Conservation (phyloP, 768 basidiomycete species). For the Kwoniella mangroviensis region DNA sequence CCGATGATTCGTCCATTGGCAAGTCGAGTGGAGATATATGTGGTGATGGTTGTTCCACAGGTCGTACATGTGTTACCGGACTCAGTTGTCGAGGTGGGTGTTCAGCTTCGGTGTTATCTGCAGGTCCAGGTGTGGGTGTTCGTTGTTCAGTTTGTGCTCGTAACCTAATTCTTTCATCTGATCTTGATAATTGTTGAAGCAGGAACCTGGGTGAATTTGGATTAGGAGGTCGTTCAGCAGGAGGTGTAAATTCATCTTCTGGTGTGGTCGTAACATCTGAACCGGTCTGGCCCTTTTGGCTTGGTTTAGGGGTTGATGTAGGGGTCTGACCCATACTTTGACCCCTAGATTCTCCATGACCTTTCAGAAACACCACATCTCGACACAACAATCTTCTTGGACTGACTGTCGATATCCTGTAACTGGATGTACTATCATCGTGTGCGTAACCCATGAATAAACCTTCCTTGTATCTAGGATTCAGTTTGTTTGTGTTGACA, state of each 20-base stretch:
- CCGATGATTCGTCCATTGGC: neutral
- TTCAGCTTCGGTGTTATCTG: too few species aligned
- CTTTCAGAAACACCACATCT: neutral
- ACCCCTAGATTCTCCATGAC: too few species aligned
- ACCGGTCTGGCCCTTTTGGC: too few species aligned
- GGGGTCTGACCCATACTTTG: too few species aligned
- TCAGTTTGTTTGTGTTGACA: conserved; percentile 6
- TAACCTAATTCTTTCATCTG: neutral
- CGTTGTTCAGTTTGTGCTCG: neutral
- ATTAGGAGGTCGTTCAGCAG: neutral
- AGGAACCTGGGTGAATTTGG: neutral
- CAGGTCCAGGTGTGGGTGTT: too few species aligned
- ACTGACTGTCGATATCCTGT: conserved; percentile 2
- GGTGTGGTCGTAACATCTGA: too few species aligned
- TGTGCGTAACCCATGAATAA: conserved; percentile 6
- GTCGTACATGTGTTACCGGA: neutral
- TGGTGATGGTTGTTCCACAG: neutral
- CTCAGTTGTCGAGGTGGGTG: too few species aligned
- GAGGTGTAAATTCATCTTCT: neutral
- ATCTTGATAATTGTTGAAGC: neutral
- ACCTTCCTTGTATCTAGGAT: conserved; percentile 4
- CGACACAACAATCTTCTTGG: conserved; percentile 7
- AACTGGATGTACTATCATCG: neutral
- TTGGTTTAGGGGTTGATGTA: neutral
- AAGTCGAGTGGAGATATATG: neutral